phyloP scores from a whole-genome alignment of 495 filamentous ascomycete species.

The Neohortaea acidophila region DNA sequence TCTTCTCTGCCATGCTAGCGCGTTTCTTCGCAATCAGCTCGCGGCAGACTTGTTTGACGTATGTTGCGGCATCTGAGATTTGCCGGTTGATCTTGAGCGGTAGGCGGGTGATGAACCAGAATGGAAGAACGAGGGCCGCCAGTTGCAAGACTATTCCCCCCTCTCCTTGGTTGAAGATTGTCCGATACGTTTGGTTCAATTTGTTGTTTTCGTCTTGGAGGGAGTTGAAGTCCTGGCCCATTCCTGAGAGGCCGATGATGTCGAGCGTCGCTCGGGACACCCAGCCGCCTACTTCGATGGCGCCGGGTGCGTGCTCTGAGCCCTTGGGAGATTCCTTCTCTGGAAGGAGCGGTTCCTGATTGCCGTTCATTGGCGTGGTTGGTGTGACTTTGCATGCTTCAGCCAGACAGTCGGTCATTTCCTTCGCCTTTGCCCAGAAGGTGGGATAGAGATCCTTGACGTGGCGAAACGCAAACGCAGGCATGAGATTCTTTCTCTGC shows the following conservation, averaged over 20 bases:
- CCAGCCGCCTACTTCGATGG: constrained; percentile 55
- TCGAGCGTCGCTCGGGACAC: constrained; percentile 60
- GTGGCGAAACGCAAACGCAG: constrained; percentile 73
- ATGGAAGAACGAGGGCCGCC: constrained; percentile 33
- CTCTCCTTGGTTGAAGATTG: constrained; percentile 35
- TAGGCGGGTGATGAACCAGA: constrained; percentile 35
- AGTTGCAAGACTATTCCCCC: constrained; percentile 33
- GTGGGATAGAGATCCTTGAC: constrained; percentile 72
- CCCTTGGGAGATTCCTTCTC: constrained; percentile 21
- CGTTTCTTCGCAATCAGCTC: constrained; percentile 56
- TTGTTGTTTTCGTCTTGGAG: constrained; percentile 47
- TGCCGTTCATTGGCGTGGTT: constrained; percentile 15
- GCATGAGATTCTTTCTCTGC: constrained; percentile 66
- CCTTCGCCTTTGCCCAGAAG: constrained; percentile 59
- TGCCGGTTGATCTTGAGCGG: constrained; percentile 54
- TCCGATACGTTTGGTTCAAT: constrained; percentile 52
- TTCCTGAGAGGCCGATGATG: constrained; percentile 69
- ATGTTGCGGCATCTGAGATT: constrained; percentile 36
- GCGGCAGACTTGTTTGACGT: constrained; percentile 47
- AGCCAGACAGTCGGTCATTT: constrained; percentile 32
- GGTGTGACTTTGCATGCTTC: constrained; percentile 8
- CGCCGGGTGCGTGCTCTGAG: constrained; percentile 25
- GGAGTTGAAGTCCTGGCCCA: constrained; percentile 66
- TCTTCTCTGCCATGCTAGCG: constrained; percentile 38
- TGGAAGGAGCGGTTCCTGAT: constrained; percentile 18